Conservation (phyloP, 148 eudicot genomes). For the Amaranthus hypochondriacus region DNA sequence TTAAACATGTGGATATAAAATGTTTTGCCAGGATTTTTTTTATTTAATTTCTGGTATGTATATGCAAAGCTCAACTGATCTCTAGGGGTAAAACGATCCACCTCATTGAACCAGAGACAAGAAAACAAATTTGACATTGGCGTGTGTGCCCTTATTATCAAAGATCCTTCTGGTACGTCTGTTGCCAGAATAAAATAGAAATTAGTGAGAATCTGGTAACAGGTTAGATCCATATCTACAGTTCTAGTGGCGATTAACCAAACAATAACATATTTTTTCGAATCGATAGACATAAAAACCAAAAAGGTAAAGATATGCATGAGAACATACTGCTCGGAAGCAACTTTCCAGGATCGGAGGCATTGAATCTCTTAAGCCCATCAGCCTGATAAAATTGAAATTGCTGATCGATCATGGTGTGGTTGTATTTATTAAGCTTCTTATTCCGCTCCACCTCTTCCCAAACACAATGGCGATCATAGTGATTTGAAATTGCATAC, state of each 20-base stretch:
- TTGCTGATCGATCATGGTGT: conserved; percentile 79
- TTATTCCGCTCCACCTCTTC: conserved; percentile 96
- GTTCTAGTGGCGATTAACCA: background rate
- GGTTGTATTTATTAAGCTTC: conserved; percentile 95
- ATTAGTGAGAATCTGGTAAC: conserved; percentile 1
- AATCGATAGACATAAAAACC: conserved; percentile 1
- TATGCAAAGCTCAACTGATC: conserved; percentile 98
- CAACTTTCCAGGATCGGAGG: conserved; percentile 71
- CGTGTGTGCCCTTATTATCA: conserved; percentile 95
- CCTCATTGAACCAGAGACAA: conserved; percentile 98
- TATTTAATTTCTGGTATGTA: conserved; percentile 87
- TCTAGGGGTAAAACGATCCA: conserved; percentile 93
- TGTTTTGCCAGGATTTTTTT: conserved; percentile 75
- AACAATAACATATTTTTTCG: background rate
- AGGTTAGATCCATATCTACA: background rate
- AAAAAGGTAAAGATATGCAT: conserved; percentile 4
- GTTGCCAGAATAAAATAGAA: conserved; percentile 22
- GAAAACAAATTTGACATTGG: conserved; percentile 98
- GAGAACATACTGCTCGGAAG: conserved; percentile 86
- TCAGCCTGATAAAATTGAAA: conserved; percentile 93
- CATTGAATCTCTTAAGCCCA: conserved; percentile 79
- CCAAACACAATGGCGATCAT: conserved; percentile 98
- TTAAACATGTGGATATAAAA: conserved; percentile 95
- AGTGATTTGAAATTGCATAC: conserved; percentile 96
- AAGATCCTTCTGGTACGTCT: conserved; percentile 99